Evolutionary conservation across 805 yeast genomes (phyloP), one percentile per base, ranked within the genome.

Genomic region (Cyberlindnera subsufficiens): DNA sequence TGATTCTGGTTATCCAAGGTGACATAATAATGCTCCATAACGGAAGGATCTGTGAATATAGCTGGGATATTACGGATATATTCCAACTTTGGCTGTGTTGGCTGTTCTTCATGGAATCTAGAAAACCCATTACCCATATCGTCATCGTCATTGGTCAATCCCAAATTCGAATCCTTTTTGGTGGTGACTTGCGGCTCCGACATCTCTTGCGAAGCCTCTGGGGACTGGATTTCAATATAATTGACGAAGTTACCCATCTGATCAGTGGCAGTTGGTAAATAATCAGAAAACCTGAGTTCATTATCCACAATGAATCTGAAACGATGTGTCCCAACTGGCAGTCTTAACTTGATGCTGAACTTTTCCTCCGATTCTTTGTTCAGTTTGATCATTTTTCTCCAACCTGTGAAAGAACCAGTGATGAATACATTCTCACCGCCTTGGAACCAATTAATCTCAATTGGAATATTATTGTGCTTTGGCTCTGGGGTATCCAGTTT

Each of bases 341-440:
- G 66, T 33, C 86, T 86, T 39, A 87, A 68, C 40, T 85, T 82
- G 20, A 87, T 83, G 36, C 78, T 70, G 54, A 82, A 82, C 32
- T 71, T 69, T 18, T 73, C 72, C 52, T 80, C 71, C 13, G 64
- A 65, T n/a, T 66, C 78, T 9, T 68, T 69, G 27, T 74, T 74
- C 54, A 93, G 68, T 32, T 95, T 95, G 58, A 91, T 90, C 98
- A 93, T 91, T 65, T 90, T 91, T 52, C 96, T 73, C 98, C 99
- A 93, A 4, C 96, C 96, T 0, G 99, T 93, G 65, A 91, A 91
- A 1, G 97, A 86, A 39, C 99, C 99, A 30, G 97, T 93, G 13
- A 91, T 96, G 61, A 89, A 93, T 3, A 93, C 98, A 55, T 86
- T 86, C 39, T 77, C 77, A 47, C 99, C 99, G n/a, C 98, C 98